These are phyloP conservation scores for Syncephalastrum sp. DNA, from an alignment of 371 early-diverging fungal species.

Conservation along the genomic window DNA sequence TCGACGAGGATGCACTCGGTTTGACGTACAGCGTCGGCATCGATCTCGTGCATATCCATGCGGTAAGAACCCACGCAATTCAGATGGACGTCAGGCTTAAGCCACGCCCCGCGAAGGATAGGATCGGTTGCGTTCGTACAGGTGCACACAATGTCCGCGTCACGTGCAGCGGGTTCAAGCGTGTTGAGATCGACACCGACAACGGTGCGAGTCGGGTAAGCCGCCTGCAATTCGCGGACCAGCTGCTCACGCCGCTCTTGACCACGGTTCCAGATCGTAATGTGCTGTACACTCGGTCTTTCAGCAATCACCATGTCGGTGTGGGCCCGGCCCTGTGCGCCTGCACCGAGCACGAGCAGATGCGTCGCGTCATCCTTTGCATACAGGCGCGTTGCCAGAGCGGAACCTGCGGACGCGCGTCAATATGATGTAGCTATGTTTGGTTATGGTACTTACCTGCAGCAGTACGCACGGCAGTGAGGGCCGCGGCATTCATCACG, in stretches of 20 bases:
- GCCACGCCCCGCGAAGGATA: conserved; percentile 51
- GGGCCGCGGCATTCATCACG: conserved; percentile 54
- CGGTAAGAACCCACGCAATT: conserved; percentile 63
- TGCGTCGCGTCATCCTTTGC: conserved; percentile 32
- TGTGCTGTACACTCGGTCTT: conserved; percentile 34
- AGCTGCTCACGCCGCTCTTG: conserved; percentile 39
- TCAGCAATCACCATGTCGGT: conserved; percentile 55
- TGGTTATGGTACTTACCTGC: conserved; percentile 31
- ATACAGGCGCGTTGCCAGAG: conserved; percentile 50
- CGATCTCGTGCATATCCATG: conserved; percentile 63
- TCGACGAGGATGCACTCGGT: conserved; percentile 50
- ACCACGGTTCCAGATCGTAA: conserved; percentile 57
- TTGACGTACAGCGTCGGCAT: conserved; percentile 41
- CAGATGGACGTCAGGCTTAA: conserved; percentile 52
- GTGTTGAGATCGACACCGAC: conserved; percentile 28
- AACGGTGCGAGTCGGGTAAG: conserved; percentile 27
- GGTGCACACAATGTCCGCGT: conserved; percentile 61
- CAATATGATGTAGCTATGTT: not conserved
- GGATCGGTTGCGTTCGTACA: conserved; percentile 56
- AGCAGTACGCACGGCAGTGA: conserved; percentile 63
- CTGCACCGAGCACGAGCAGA: conserved; percentile 61
- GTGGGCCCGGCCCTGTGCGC: conserved; percentile 60
- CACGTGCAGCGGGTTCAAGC: conserved; percentile 34
- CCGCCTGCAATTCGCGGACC: conserved; percentile 28
- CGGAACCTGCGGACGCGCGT: conserved; percentile 40